A percentile compares a stretch with the other conserved stretches of the same genome.
Evolutionary conservation across 441 rosid genomes (phyloP).

Genomic region (Populus trichocarpa): DNA sequence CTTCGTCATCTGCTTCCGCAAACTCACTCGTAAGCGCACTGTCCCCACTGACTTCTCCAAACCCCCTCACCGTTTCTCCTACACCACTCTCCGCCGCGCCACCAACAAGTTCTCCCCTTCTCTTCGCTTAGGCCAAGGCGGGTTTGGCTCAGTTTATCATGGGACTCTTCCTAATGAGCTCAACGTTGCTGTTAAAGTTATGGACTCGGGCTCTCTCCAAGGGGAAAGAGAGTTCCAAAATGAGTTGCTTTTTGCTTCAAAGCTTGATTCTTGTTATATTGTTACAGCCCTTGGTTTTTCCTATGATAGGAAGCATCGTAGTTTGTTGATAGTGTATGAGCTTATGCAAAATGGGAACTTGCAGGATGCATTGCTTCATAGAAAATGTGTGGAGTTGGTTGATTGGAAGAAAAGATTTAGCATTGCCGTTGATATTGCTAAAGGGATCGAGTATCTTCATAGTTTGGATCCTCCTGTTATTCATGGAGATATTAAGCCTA

Average conservation of each 20-base stretch:
- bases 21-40: conserved; percentile 57
- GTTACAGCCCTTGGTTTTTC: conserved; percentile 70
- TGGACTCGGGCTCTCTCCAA: conserved; percentile 89
- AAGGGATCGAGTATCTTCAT: no score
- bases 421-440: no score
- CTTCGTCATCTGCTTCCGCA: conserved; percentile 59
- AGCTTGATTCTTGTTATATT: conserved; percentile 49
- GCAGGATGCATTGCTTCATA: no score
- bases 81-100: conserved; percentile 71
- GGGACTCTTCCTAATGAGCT: conserved; percentile 36
- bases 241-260: conserved; percentile 79
- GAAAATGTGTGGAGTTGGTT: no score
- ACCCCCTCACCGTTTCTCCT: conserved; percentile 65
- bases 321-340: conserved; percentile 69
- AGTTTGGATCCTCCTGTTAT: no score
- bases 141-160: conserved; percentile 81
- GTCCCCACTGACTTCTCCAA: conserved; percentile 37
- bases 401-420: no score
- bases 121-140: conserved; percentile 80
- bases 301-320: conserved; percentile 54
- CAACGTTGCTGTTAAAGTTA: conserved; percentile 68
- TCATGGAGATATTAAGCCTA: no score
- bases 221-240: conserved; percentile 92
- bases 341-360: no score
- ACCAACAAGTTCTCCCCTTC: conserved; percentile 62